phyloP scores from a whole-genome alignment of 2,329 filamentous ascomycete genomes.

The Penicillium rolfsii region DNA sequence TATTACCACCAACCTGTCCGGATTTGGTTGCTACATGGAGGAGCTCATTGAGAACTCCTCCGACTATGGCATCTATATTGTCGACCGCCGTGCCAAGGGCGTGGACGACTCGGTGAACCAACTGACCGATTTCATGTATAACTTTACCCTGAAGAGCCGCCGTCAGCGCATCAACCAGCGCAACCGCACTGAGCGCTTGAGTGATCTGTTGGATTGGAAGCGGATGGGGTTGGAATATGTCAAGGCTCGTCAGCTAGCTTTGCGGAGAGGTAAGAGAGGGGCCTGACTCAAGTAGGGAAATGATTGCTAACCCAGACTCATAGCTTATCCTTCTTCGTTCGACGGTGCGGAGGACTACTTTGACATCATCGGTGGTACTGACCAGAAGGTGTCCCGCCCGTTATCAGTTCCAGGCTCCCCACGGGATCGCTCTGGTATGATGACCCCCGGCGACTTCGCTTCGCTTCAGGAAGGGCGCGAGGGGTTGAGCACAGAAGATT shows the following conservation, averaged over 20 bases:
- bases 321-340: conserved; percentile 86
- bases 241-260: conserved; percentile 90
- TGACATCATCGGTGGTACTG: conserved; percentile 87
- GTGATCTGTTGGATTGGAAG: conserved; percentile 97
- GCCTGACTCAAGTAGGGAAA: too few species aligned
- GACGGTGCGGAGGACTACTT: conserved; percentile 75
- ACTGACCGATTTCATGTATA: conserved; percentile 87
- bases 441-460: conserved; percentile 98
- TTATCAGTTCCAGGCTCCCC: conserved; percentile 94
- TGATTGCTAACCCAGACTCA: conserved; percentile 19
- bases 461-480: conserved; percentile 93
- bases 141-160: conserved; percentile 90
- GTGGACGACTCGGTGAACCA: conserved; percentile 98
- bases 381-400: conserved; percentile 92
- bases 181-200: conserved; percentile 92
- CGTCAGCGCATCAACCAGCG: conserved; percentile 98
- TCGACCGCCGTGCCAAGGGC: conserved; percentile 91
- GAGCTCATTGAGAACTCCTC: conserved; percentile 97
- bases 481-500: conserved; percentile 92
- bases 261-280: conserved; percentile 63
- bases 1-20: conserved; percentile 96
- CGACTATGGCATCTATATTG: conserved; percentile 99
- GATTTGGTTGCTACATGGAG: conserved; percentile 99
- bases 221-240: conserved; percentile 99
- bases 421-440: conserved; percentile 89